Conservation (phyloP, 768 basidiomycete species). For the Boletales sp. region DNA sequence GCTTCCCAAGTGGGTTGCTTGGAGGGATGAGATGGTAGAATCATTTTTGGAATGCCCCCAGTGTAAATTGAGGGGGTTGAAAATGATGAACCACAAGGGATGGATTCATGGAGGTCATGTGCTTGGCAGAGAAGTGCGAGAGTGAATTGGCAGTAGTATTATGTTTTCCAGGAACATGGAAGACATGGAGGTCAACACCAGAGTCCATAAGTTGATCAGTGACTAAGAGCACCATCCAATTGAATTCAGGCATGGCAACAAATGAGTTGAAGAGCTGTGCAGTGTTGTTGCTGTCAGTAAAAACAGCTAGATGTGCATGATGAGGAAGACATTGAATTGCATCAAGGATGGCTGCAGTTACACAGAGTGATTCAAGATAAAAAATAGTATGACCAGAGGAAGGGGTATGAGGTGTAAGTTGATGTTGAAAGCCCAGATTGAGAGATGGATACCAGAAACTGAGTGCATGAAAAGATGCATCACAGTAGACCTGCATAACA, state of each 20-base stretch:
- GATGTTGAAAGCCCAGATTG: too few species aligned
- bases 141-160: conserved; percentile 27
- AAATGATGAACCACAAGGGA: conserved; percentile 12
- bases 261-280: conserved; percentile 33
- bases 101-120: neutral
- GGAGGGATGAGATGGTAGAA: fast-evolving
- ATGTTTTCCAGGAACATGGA: conserved; percentile 19
- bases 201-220: conserved; percentile 6
- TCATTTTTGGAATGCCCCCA: conserved; percentile 24
- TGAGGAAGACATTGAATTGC: too few species aligned
- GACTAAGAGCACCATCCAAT: conserved; percentile 11
- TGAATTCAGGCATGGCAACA: conserved; percentile 5
- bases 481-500: conserved; percentile 8
- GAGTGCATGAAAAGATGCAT: conserved; percentile 23
- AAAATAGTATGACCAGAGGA: neutral
- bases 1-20: neutral
- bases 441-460: conserved; percentile 25
- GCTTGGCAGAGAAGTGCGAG: conserved; percentile 16
- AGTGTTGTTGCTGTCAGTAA: conserved; percentile 32
- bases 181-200: conserved; percentile 19
- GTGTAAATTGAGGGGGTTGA: conserved; percentile 25
- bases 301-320: conserved; percentile 15
- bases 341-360: neutral
- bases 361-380: neutral
- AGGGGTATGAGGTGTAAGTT: too few species aligned